Evolutionary conservation across 108 stramenopile genomes (phyloP), one percentile per base, ranked within the genome.

Genomic region (Schizochytrium sp.): DNA sequence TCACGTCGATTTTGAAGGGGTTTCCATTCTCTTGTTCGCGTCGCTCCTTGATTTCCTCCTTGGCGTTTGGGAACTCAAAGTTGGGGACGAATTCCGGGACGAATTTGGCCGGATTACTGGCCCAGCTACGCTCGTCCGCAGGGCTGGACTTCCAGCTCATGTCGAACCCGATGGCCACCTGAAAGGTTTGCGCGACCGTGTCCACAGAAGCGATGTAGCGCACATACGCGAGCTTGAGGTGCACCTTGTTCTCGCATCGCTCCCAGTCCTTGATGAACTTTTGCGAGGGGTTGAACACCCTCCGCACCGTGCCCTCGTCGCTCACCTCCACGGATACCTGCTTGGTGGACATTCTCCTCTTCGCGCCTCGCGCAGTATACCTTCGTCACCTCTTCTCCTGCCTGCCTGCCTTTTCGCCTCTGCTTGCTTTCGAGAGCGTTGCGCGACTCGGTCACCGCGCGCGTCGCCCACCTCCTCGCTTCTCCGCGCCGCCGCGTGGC

Each of bases 1-100:
- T 83, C 43, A 83, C 51, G 25, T 83, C 76, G 28, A 83, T 83
- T 45, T 83, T 83, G 76, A 83, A 83, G 10, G 76, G 76, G 76
- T 83, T 83, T 3, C 76, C 76, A 23, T 83, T 83, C n/a, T 83
- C 76, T 23, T 83, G 76, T 12, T 12, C 48, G 48, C 76, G 76
- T 19, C 6, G 76, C 76, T 83, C 76, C 76, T 25, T 53, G 25
- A 23, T 53, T 53, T 83, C 76, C 51, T 83, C 76, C 51, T 83
- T 83, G 45, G 76, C 76, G 4, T 83, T 83, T 12, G 76, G 76
- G 51, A 53, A 83, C 51, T 83, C 76, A 12, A 47, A 83, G 48
- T 53, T 47, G 48, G 76, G 76, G 4, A 83, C 51, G 28, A 83
- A 83, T 6, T 83, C 48, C 6, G 76, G 76, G 10, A 53, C 51